Evolutionary conservation across 2,329 filamentous ascomycete genomes (phyloP).

Genomic region (Paraconiothyrium sp.): DNA sequence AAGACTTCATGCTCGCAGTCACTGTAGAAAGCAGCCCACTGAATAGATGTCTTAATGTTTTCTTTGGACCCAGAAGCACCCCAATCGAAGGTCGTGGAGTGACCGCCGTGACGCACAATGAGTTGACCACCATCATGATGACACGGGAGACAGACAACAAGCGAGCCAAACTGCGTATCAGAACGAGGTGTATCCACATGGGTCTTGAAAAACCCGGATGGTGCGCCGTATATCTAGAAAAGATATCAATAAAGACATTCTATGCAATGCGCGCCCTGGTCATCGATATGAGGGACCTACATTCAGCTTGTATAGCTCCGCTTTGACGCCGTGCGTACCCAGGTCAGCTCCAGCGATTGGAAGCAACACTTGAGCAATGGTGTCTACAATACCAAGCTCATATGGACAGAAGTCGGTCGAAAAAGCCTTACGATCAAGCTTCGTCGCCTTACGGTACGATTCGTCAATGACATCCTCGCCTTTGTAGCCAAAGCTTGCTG

Average conservation of each 20-base stretch:
- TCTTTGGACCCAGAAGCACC: slow-evolving; percentile 8
- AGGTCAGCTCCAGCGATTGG: slow-evolving; percentile 30
- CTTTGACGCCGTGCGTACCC: slow-evolving; percentile 50
- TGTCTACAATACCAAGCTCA: slow-evolving; percentile 62
- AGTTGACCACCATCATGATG: slow-evolving; percentile 56
- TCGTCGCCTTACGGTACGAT: slow-evolving; percentile 62
- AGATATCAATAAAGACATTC: background rate
- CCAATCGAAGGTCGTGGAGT: slow-evolving; percentile 56
- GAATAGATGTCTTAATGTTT: slow-evolving; percentile 23
- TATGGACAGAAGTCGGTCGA: slow-evolving; percentile 62
- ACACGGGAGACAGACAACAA: slow-evolving; percentile 62
- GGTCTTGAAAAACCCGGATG: slow-evolving; percentile 60
- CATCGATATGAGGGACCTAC: slow-evolving; percentile 35
- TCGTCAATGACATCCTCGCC: slow-evolving; percentile 62
- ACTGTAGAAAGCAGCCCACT: slow-evolving; percentile 63
- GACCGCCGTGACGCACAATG: slow-evolving; percentile 53
- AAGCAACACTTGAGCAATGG: slow-evolving; percentile 59
- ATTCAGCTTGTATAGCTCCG: slow-evolving; percentile 68
- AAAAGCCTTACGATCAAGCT: slow-evolving; percentile 61
- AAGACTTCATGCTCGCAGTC: slow-evolving; percentile 58
- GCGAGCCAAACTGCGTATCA: slow-evolving; percentile 60
- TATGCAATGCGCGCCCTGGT: too few relatives aligned
- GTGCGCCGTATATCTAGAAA: slow-evolving; percentile 60
- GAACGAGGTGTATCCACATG: slow-evolving; percentile 66
- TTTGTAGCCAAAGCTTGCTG: slow-evolving; percentile 61